Percentiles rank a stretch among this genome's conserved stretches.
These are phyloP conservation scores for Galium porrigens DNA, from an alignment of 305 asterid genomes.

Conservation along the genomic window DNA sequence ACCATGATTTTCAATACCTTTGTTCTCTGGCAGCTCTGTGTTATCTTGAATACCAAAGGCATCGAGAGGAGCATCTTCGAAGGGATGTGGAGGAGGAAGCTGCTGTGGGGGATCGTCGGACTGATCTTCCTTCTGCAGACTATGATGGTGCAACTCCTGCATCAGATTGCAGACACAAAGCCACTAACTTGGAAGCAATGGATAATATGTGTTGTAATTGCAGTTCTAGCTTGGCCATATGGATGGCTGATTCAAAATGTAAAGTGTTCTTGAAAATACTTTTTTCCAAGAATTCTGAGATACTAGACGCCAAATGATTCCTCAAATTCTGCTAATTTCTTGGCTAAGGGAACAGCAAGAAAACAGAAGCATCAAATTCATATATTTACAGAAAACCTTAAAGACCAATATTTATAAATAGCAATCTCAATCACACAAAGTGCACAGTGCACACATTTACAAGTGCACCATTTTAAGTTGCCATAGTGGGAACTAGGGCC, in stretches of 20 bases:
- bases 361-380: not conserved
- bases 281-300: not conserved
- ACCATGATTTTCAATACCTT: constrained; percentile 29
- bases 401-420: not conserved
- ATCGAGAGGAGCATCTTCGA: constrained; percentile 12
- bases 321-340: not conserved
- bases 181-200: constrained; percentile 25
- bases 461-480: constrained; percentile 18
- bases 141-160: constrained; percentile 21
- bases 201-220: constrained; percentile 22
- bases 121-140: constrained; percentile 19
- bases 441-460: not conserved
- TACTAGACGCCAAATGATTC: not conserved
- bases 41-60: constrained; percentile 15
- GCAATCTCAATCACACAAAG: not conserved
- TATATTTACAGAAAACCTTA: not conserved
- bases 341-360: constrained; percentile 1
- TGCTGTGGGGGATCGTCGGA: constrained; percentile 21
- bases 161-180: constrained; percentile 26
- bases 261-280: constrained; percentile 9
- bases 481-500: constrained; percentile 11
- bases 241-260: constrained; percentile 20
- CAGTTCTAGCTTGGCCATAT: constrained; percentile 18
- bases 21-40: constrained; percentile 27
- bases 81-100: constrained; percentile 15